Evolutionary conservation across 345 rosid genomes (phyloP).

Genomic region (Lepidium aucheri): DNA sequence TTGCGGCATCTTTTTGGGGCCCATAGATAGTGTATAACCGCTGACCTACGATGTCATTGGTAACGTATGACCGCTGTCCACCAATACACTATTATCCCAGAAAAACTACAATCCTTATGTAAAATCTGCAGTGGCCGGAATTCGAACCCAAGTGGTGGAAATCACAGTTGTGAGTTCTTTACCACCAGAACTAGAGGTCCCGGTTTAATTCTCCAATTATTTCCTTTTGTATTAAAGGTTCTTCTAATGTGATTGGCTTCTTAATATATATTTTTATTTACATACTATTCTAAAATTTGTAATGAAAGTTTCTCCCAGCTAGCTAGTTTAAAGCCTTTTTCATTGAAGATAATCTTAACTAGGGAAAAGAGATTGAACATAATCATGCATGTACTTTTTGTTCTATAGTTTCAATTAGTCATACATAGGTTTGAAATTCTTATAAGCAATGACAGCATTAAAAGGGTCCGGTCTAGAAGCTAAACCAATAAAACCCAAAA

Average conservation of each 20-base stretch:
- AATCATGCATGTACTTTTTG: too few relatives aligned
- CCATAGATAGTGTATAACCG: too few relatives aligned
- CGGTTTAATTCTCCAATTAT: not conserved
- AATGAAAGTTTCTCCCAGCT: constrained; percentile 11
- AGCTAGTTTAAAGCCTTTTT: not conserved
- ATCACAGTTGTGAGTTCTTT: too few relatives aligned
- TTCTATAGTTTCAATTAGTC: constrained; percentile 13
- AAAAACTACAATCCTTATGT: too few relatives aligned
- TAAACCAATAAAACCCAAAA: constrained; percentile 42
- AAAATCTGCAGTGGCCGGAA: too few relatives aligned
- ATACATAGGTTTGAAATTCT: constrained; percentile 66
- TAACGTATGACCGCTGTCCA: too few relatives aligned
- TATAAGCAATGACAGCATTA: constrained; percentile 76
- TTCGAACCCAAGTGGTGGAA: too few relatives aligned
- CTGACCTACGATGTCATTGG: too few relatives aligned
- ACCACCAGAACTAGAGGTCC: too few relatives aligned
- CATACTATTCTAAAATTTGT: not conserved
- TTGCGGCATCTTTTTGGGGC: too few relatives aligned
- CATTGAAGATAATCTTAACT: not conserved
- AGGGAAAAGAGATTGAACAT: too few relatives aligned
- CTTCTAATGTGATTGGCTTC: constrained; percentile 7
- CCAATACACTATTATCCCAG: too few relatives aligned
- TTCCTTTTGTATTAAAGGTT: constrained; percentile 21
- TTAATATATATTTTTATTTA: not conserved
- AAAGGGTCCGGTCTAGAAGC: constrained; percentile 70